Conservation (phyloP, 164 flowering plant genomes). For the Macadamia tetraphylla region DNA sequence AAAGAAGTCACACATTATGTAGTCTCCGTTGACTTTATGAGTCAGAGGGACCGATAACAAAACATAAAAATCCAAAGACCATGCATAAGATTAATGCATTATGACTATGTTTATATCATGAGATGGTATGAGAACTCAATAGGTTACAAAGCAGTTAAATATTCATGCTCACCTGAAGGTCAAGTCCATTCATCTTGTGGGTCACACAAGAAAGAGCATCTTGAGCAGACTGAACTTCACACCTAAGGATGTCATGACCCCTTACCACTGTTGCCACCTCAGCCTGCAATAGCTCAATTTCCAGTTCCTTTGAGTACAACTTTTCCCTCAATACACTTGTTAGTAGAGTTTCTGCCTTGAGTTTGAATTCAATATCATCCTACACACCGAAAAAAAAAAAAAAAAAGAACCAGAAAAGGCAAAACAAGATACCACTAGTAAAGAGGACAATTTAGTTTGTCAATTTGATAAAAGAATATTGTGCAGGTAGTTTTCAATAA, state of each 20-base stretch:
- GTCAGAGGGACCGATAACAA: no score
- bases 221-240: constrained; percentile 62
- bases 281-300: constrained; percentile 81
- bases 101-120: no score
- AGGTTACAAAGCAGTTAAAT: neutral
- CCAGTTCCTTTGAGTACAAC: constrained; percentile 62
- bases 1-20: no score
- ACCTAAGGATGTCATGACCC: constrained; percentile 66
- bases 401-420: neutral
- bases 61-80: no score
- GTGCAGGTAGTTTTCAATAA: no score
- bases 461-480: no score
- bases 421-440: neutral
- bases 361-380: constrained; percentile 45
- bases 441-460: no score
- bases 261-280: constrained; percentile 80
- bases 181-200: constrained; percentile 77
- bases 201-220: constrained; percentile 59
- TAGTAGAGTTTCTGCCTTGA: constrained; percentile 75
- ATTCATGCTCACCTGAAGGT: constrained; percentile 67
- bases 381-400: constrained; percentile 7
- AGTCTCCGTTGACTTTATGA: no score
- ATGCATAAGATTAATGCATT: no score
- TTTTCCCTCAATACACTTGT: constrained; percentile 72
- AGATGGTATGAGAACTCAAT: no score